Evolutionary conservation across 345 rosid species (phyloP).

Genomic region (Salix caprea): DNA sequence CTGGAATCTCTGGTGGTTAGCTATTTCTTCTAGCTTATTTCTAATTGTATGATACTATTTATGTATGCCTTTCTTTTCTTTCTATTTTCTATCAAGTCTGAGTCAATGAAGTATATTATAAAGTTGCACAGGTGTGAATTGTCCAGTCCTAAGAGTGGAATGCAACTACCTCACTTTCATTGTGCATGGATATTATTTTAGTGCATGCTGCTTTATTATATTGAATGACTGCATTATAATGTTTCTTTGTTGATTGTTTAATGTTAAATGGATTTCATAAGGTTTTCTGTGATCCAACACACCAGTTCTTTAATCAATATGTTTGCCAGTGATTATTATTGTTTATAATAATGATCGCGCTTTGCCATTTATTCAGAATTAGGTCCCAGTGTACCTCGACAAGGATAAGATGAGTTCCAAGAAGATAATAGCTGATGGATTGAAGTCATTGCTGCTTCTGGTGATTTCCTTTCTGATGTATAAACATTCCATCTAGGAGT

Average conservation of each 20-base stretch:
- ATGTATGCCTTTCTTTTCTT: neutral
- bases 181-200: neutral
- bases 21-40: neutral
- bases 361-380: conserved; percentile 47
- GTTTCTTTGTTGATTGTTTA: neutral
- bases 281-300: neutral
- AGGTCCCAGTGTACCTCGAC: conserved; percentile 83
- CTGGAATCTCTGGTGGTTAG: neutral
- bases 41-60: neutral
- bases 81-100: neutral
- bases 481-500: neutral
- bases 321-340: neutral
- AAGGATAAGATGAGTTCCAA: conserved; percentile 19
- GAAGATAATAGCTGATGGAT: conserved; percentile 13
- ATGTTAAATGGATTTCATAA: neutral
- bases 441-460: neutral
- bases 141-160: neutral
- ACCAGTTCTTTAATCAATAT: neutral
- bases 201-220: neutral
- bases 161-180: neutral
- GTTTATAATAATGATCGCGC: conserved; percentile 5
- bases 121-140: conserved; percentile 1
- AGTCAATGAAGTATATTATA: neutral
- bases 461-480: neutral
- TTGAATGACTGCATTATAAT: neutral